Conservation (phyloP, 2,329 filamentous ascomycete species). For the Kalaharituber pfeilii region DNA sequence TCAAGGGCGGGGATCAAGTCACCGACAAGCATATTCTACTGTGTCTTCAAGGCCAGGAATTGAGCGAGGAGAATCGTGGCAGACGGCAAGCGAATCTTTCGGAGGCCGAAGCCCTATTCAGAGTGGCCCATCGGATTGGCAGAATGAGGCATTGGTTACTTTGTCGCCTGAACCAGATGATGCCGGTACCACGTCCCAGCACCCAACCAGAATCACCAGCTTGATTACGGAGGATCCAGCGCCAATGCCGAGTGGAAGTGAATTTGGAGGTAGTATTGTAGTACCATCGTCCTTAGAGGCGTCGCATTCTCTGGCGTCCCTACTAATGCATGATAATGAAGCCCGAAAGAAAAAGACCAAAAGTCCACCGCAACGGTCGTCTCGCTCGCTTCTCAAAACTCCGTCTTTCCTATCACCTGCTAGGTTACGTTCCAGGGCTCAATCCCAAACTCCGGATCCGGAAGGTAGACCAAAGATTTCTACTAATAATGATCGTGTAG, state of each 20-base stretch:
- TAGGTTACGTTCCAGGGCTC: not conserved
- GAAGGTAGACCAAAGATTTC: slow-evolving; percentile 1
- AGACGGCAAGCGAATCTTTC: not conserved
- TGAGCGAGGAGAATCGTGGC: not conserved
- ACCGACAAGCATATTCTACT: not conserved
- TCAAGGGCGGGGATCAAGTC: not conserved
- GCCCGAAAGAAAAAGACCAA: slow-evolving; percentile 18
- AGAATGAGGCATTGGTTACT: slow-evolving; percentile 8
- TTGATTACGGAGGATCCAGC: slow-evolving; percentile 16
- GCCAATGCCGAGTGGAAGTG: slow-evolving; percentile 15
- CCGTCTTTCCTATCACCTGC: not conserved
- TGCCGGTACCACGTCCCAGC: slow-evolving; percentile 9
- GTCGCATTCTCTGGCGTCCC: slow-evolving; percentile 23
- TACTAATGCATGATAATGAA: slow-evolving; percentile 20
- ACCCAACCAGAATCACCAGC: slow-evolving; percentile 11
- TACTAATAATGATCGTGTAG: slow-evolving; percentile 16
- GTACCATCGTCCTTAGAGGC: slow-evolving; percentile 18
- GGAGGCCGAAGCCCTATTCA: not conserved
- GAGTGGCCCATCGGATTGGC: not conserved
- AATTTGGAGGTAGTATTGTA: slow-evolving; percentile 6
- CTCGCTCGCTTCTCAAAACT: not conserved
- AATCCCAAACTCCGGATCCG: not conserved
- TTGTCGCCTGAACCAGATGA: slow-evolving; percentile 11
- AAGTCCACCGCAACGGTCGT: not conserved
- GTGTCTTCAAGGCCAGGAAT: not conserved